Percentiles rank a stretch among this genome's conserved stretches.
These are phyloP conservation scores for Quercus tomentella DNA, from an alignment of 331 rosid genomes.

Conservation along the genomic window DNA sequence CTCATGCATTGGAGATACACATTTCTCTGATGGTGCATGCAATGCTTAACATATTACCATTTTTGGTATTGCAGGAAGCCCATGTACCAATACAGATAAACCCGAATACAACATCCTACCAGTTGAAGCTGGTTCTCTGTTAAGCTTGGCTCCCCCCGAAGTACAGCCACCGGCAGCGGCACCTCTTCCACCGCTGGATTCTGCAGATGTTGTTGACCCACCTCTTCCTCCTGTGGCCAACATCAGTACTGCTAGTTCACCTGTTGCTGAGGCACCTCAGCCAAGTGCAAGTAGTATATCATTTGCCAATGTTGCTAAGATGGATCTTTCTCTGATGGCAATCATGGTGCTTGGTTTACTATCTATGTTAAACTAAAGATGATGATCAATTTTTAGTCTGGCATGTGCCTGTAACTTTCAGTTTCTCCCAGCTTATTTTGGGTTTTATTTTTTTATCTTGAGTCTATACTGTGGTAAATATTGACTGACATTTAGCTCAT, in stretches of 20 bases:
- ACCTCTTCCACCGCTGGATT: slow-evolving; percentile 47
- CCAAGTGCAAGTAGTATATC: slow-evolving; percentile 32
- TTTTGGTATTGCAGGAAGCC: slow-evolving; percentile 39
- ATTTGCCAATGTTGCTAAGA: slow-evolving; percentile 25
- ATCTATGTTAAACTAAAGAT: slow-evolving; percentile 17
- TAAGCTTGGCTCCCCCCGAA: neutral
- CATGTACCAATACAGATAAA: slow-evolving; percentile 41
- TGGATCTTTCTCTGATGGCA: slow-evolving; percentile 24
- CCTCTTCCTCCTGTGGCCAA: slow-evolving; percentile 67
- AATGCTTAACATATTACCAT: neutral
- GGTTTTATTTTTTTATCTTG: neutral
- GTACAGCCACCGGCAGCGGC: slow-evolving; percentile 36
- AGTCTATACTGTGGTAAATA: neutral
- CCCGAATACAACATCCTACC: slow-evolving; percentile 34
- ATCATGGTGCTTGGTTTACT: slow-evolving; percentile 21
- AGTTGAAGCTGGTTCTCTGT: slow-evolving; percentile 38
- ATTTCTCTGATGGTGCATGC: too few species aligned
- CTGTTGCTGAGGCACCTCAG: neutral
- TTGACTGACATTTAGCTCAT: neutral
- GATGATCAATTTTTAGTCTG: neutral
- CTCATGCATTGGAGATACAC: too few species aligned
- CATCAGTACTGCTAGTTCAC: neutral
- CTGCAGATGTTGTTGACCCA: slow-evolving; percentile 48
- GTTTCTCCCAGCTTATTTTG: neutral
- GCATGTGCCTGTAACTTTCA: neutral